Evolutionary conservation across 2,329 filamentous ascomycete genomes (phyloP).

Genomic region (Phyllosticta capitalensis): DNA sequence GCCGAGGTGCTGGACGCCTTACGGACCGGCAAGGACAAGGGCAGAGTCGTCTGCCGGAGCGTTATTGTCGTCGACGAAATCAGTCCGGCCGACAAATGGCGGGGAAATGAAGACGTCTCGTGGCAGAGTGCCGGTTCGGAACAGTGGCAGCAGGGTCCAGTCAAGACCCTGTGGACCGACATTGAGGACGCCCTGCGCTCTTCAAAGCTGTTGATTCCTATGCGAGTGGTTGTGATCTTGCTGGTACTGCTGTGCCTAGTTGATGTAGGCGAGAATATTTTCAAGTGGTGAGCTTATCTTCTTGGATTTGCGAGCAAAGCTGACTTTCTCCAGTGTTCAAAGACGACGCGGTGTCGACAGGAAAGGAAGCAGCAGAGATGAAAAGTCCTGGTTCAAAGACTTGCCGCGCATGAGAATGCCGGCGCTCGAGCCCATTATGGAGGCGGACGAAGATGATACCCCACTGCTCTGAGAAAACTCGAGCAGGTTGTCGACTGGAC

Average conservation of each 20-base stretch:
- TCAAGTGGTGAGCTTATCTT: not conserved
- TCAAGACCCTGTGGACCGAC: not conserved
- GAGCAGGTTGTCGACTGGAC: slow-evolving; percentile 3
- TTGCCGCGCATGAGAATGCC: not conserved
- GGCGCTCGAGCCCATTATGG: slow-evolving; percentile 6
- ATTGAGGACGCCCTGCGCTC: slow-evolving; percentile 3
- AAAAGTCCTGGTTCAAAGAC: slow-evolving; percentile 4
- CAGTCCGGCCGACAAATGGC: not conserved
- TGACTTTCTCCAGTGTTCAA: not conserved
- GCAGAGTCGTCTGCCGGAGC: slow-evolving; percentile 7
- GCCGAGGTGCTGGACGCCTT: not conserved
- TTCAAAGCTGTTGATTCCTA: slow-evolving; percentile 3
- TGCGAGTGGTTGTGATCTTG: slow-evolving; percentile 3
- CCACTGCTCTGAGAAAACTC: slow-evolving; percentile 5
- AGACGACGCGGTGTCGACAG: not conserved
- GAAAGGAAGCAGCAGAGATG: not conserved
- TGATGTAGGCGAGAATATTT: slow-evolving; percentile 4
- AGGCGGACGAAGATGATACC: slow-evolving; percentile 10
- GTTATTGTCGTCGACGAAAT: slow-evolving; percentile 5
- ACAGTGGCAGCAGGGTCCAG: not conserved
- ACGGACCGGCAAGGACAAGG: not conserved
- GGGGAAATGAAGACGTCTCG: not conserved
- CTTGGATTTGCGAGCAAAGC: not conserved
- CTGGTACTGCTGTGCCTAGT: slow-evolving; percentile 10
- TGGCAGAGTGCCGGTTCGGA: not conserved